phyloP scores from a whole-genome alignment of 192 early-diverging fungal genomes.

The Pilaira anomala region DNA sequence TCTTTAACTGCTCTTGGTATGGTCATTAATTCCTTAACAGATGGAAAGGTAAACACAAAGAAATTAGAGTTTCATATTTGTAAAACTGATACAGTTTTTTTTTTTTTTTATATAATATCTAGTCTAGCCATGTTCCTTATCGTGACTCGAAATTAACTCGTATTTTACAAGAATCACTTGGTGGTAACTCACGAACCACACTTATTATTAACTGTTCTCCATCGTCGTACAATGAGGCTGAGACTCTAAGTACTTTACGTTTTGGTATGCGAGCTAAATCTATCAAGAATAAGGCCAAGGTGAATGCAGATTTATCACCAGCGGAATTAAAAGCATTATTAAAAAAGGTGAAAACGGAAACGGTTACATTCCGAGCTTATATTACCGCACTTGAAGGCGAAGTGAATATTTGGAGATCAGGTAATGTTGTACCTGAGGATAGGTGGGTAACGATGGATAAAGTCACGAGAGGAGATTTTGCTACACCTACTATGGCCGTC shows the following conservation, averaged over 20 bases:
- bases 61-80: constrained; percentile 1
- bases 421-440: constrained; percentile 61
- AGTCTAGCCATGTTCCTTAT: constrained; percentile 97
- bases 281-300: constrained; percentile 99
- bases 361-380: constrained; percentile 79
- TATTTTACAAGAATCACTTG: constrained; percentile 98
- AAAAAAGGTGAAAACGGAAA: constrained; percentile 83
- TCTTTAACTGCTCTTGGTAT: constrained; percentile 96
- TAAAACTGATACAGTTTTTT: neutral
- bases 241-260: constrained; percentile 90
- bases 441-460: constrained; percentile 68
- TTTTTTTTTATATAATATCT: neutral
- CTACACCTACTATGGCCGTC: neutral
- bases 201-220: constrained; percentile 99
- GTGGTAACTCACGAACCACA: constrained; percentile 99
- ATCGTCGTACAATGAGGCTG: constrained; percentile 94
- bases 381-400: constrained; percentile 85
- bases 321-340: constrained; percentile 93
- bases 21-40: constrained; percentile 98
- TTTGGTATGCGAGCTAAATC: constrained; percentile 99
- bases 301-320: constrained; percentile 94
- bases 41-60: constrained; percentile 74
- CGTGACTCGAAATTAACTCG: constrained; percentile 98
- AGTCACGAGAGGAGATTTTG: constrained; percentile 38
- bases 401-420: constrained; percentile 88